These are phyloP conservation scores for Pezicula neosporulosa DNA, from an alignment of 2,329 filamentous ascomycete species.

Conservation along the genomic window DNA sequence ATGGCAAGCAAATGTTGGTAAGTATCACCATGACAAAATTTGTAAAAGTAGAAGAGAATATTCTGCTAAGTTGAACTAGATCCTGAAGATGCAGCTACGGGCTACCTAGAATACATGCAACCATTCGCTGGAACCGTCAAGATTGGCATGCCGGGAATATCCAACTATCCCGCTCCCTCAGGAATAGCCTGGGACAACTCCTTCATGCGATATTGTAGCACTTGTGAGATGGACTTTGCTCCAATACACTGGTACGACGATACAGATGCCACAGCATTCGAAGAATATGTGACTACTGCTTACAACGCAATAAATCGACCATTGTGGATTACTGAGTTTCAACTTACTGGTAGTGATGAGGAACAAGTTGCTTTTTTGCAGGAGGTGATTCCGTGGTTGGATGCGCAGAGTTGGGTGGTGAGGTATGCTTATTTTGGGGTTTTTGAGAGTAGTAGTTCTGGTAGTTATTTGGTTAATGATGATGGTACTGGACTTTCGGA, in stretches of 20 bases:
- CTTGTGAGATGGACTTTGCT: conserved; percentile 39
- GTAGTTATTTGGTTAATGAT: conserved; percentile 19
- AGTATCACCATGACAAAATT: not conserved
- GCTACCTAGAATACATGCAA: conserved; percentile 36
- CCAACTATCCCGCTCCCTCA: conserved; percentile 27
- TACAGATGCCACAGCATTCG: conserved; percentile 32
- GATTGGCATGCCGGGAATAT: conserved; percentile 40
- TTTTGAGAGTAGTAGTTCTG: conserved; percentile 16
- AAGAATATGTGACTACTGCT: conserved; percentile 35
- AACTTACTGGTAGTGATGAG: conserved; percentile 27
- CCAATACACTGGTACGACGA: conserved; percentile 41
- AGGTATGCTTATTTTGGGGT: conserved; percentile 34
- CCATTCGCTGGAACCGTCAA: conserved; percentile 35
- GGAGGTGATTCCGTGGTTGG: conserved; percentile 38
- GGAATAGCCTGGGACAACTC: conserved; percentile 37
- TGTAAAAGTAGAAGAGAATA: too few species aligned
- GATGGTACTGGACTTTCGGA: conserved; percentile 12
- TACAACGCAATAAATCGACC: conserved; percentile 29
- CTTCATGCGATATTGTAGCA: conserved; percentile 36
- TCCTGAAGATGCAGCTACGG: conserved; percentile 30
- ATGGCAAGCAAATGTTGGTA: conserved; percentile 46
- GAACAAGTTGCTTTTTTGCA: conserved; percentile 34
- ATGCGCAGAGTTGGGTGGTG: conserved; percentile 33
- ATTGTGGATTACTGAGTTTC: conserved; percentile 42
- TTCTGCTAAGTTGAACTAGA: too few species aligned